phyloP scores from a whole-genome alignment of 2,329 filamentous ascomycete genomes.

The Dactylellina parvicollis region DNA sequence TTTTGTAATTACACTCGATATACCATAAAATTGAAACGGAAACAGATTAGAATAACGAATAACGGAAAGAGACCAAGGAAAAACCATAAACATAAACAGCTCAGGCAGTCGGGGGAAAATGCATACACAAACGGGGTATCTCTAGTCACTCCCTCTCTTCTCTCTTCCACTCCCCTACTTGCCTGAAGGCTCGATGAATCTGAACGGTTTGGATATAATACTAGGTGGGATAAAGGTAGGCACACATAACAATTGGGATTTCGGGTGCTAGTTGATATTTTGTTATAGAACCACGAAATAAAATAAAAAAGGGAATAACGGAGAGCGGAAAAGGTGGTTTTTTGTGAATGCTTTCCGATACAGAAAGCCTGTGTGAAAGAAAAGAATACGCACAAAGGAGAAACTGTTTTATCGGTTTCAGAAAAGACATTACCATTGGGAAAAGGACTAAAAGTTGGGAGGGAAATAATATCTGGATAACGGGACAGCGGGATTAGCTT shows the following conservation, averaged over 20 bases:
- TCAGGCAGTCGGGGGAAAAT: slow-evolving; percentile 35
- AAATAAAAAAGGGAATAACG: slow-evolving; percentile 9
- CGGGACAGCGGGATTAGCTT: background rate
- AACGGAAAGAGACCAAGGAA: slow-evolving; percentile 39
- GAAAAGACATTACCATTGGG: slow-evolving; percentile 42
- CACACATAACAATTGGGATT: slow-evolving; percentile 1
- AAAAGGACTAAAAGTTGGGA: background rate
- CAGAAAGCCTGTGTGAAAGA: slow-evolving; percentile 44
- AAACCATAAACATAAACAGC: slow-evolving; percentile 43
- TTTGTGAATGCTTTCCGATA: slow-evolving; percentile 34
- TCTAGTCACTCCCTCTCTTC: slow-evolving; percentile 25
- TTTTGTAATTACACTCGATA: slow-evolving; percentile 55
- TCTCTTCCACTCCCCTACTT: slow-evolving; percentile 26
- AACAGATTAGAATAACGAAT: slow-evolving; percentile 36
- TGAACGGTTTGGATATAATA: slow-evolving; percentile 39
- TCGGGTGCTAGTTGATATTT: slow-evolving; percentile 23
- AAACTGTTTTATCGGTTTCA: slow-evolving; percentile 6
- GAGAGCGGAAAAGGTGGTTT: background rate
- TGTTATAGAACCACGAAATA: slow-evolving; percentile 38
- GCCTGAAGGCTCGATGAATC: slow-evolving; percentile 17
- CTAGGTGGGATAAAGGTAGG: slow-evolving; percentile 20
- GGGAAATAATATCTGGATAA: slow-evolving; percentile 28
- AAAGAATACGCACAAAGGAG: slow-evolving; percentile 43
- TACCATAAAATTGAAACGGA: slow-evolving; percentile 55
- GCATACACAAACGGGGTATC: slow-evolving; percentile 47